These are phyloP conservation scores for Dichomitus squalens DNA, from an alignment of 1,284 basidiomycete genomes.

Conservation along the genomic window DNA sequence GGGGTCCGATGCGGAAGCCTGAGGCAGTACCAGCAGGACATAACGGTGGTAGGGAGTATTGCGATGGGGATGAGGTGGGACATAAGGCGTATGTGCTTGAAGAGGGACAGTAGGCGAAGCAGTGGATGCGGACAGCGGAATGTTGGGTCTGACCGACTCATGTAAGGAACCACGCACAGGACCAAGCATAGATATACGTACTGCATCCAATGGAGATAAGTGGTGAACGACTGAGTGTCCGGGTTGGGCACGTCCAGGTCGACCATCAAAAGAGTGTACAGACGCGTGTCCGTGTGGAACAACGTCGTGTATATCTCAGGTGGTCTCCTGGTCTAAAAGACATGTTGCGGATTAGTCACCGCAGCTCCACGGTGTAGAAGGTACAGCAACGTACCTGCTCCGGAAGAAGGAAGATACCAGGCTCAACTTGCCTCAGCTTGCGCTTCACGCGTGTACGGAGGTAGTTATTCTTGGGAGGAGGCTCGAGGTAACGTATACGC, in stretches of 20 bases:
- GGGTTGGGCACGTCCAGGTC: conserved; percentile 89
- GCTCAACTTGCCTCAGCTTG: conserved; percentile 60
- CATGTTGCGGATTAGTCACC: background rate
- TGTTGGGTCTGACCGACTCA: conserved; percentile 63
- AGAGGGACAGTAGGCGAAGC: conserved; percentile 42
- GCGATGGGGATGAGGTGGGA: conserved; percentile 86
- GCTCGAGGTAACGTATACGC: conserved; percentile 56
- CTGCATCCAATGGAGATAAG: conserved; percentile 89
- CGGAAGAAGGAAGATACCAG: conserved; percentile 68
- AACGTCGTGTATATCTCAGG: conserved; percentile 73
- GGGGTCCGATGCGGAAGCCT: conserved; percentile 43
- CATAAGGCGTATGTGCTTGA: conserved; percentile 65
- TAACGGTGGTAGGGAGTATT: conserved; percentile 90
- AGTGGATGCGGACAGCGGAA: conserved; percentile 69
- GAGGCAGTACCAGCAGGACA: conserved; percentile 76
- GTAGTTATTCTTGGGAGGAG: conserved; percentile 33
- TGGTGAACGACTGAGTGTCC: conserved; percentile 62
- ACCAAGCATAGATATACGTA: conserved; percentile 39
- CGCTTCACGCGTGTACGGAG: conserved; percentile 37
- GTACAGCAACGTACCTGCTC: conserved; percentile 51
- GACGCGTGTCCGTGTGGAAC: conserved; percentile 77
- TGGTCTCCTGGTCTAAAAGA: conserved; percentile 55
- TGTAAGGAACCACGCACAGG: background rate
- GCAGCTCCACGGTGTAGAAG: background rate
- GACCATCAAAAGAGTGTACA: conserved; percentile 90